phyloP scores from a whole-genome alignment of 495 filamentous ascomycete species.

The Cercophora samala region DNA sequence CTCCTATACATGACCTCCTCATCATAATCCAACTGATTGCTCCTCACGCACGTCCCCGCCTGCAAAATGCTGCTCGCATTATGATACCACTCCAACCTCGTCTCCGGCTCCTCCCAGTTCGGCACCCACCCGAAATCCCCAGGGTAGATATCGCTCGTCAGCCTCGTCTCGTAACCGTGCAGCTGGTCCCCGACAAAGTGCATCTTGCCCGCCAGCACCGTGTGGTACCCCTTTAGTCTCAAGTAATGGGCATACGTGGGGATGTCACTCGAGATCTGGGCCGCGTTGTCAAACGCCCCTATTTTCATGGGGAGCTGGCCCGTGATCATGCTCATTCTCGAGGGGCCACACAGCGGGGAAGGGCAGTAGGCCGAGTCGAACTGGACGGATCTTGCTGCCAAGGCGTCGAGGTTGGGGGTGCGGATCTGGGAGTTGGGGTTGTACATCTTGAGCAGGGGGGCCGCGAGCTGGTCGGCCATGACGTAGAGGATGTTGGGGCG shows the following conservation, averaged over 20 bases:
- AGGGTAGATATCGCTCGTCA: constrained; percentile 91
- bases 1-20: constrained; percentile 87
- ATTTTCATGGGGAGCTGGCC: constrained; percentile 84
- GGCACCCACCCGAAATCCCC: constrained; percentile 87
- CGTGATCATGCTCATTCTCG: constrained; percentile 84
- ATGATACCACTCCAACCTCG: constrained; percentile 85
- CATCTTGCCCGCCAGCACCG: constrained; percentile 90
- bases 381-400: constrained; percentile 72
- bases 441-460: constrained; percentile 78
- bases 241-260: constrained; percentile 89
- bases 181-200: constrained; percentile 92
- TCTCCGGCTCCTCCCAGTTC: constrained; percentile 84
- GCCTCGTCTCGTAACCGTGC: constrained; percentile 81
- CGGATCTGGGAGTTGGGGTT: constrained; percentile 75
- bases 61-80: constrained; percentile 86
- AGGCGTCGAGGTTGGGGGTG: constrained; percentile 79
- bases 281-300: constrained; percentile 82
- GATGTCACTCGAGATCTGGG: constrained; percentile 66
- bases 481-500: constrained; percentile 47
- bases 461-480: constrained; percentile 91
- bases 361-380: constrained; percentile 91
- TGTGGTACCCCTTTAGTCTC: constrained; percentile 79
- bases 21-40: constrained; percentile 92
- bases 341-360: constrained; percentile 82
- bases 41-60: constrained; percentile 74